Evolutionary conservation across 2,329 filamentous ascomycete genomes (phyloP).

Genomic region (Aspergillus tanneri): DNA sequence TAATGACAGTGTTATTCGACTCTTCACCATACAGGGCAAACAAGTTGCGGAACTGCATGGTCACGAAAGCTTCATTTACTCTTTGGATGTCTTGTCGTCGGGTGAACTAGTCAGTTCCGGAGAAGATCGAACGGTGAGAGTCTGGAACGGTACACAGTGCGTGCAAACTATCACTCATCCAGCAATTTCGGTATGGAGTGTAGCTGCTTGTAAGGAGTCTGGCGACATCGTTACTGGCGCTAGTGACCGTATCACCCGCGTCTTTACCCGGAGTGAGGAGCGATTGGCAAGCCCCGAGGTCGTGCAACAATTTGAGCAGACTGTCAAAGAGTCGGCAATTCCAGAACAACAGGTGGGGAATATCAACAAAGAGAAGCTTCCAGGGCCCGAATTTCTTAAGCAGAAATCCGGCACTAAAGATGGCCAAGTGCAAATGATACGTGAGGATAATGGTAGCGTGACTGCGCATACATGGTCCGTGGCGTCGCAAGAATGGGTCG

Average conservation of each 20-base stretch:
- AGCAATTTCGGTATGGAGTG: constrained; percentile 92
- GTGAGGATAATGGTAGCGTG: constrained; percentile 74
- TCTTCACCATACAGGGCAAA: constrained; percentile 81
- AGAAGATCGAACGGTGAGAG: constrained; percentile 86
- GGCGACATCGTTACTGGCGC: constrained; percentile 93
- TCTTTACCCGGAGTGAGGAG: constrained; percentile 74
- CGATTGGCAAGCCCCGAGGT: constrained; percentile 68
- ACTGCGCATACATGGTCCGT: constrained; percentile 86
- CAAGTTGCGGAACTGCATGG: constrained; percentile 76
- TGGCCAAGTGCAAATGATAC: constrained; percentile 90
- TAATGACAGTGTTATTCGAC: constrained; percentile 83
- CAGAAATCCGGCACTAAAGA: constrained; percentile 89
- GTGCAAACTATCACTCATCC: constrained; percentile 96
- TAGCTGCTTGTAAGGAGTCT: constrained; percentile 76
- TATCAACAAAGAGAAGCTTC: constrained; percentile 88
- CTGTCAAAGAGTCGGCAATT: constrained; percentile 79
- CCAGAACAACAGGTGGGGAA: constrained; percentile 79
- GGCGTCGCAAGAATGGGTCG: constrained; percentile 72
- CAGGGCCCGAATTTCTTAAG: constrained; percentile 81
- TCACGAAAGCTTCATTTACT: constrained; percentile 95
- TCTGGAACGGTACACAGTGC: constrained; percentile 82
- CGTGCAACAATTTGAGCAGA: constrained; percentile 73
- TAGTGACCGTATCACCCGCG: constrained; percentile 79
- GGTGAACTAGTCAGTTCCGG: constrained; percentile 89
- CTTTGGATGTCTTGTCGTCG: constrained; percentile 70